Base-by-base conservation (phyloP, 2,329 filamentous ascomycete species). In the Trichoderma brevicompactum region DNA sequence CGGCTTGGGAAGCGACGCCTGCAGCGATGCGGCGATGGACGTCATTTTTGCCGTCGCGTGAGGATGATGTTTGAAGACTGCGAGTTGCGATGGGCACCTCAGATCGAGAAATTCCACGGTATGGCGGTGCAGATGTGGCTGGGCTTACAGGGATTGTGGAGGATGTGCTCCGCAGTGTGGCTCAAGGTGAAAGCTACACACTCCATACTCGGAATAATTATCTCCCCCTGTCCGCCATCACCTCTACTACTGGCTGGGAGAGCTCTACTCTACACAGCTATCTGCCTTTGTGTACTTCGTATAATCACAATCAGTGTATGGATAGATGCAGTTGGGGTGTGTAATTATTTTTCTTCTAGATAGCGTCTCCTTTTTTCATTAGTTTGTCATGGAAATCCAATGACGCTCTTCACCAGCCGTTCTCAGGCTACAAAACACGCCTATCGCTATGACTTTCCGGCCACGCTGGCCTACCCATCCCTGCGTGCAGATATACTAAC, bases 1-100 rank as follows among this genome's bases (percentile, higher is more conserved):
- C 15, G 94, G 94, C 76, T 94, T 94, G 3, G 94, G 94, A 49
- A 98, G 83, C 65, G 91, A 89, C 74, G 88, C 87, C 69, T 92
- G 88, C 49, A 98, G 85, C 65, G 92, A 91, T 66, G 87, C 84
- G 70, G 85, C 85, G 74, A 91, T 83, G 66, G 88, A 89, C 66
- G 88, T 81, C 88, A 92, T 92, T 58, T 69, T 68, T 65, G 61
- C 55, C 61, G 53, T 64, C 49, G 62, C 66, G 67, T 70, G 70
- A 66, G 65, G 23, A 67, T 68, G 67, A 59, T 60, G 66, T 68
- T 68, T 68, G 65, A 63, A 69, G 12, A 23, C 12, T 43, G 46
- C 15, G 32, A 59, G 54, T 23, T 59, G 53, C 52, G 40, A 65
- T 52, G 48, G 17, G 43, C 34, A 28, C 36, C 32, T 54, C 38